A percentile compares a stretch with the other conserved stretches of the same genome.
Conservation (phyloP, 2,329 filamentous ascomycete genomes). For the Beauveria caledonica region DNA sequence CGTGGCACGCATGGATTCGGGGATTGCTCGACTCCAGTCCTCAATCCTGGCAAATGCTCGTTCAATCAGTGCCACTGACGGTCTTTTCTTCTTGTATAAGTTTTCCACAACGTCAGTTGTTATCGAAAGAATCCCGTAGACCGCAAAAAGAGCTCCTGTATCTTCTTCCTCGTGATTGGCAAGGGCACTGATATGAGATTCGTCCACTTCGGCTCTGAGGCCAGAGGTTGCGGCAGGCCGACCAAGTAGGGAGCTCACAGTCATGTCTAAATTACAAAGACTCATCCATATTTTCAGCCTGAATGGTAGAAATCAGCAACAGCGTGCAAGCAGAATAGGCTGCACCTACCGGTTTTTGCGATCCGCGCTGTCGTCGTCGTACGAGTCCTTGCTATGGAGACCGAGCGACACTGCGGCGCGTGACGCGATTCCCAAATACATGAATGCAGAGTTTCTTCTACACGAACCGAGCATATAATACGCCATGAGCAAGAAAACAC, state of each 20-base stretch:
- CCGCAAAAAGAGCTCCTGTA: slow-evolving; percentile 20
- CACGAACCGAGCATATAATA: slow-evolving; percentile 53
- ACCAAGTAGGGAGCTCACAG: slow-evolving; percentile 30
- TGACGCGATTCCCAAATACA: slow-evolving; percentile 53
- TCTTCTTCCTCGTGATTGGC: slow-evolving; percentile 14
- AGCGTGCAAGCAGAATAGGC: neutral
- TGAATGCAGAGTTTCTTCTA: slow-evolving; percentile 51
- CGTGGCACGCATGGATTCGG: slow-evolving; percentile 23
- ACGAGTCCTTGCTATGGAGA: slow-evolving; percentile 35
- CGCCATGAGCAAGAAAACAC: slow-evolving; percentile 46
- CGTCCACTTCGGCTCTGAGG: slow-evolving; percentile 21
- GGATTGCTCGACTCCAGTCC: slow-evolving; percentile 37
- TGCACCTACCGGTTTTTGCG: slow-evolving; percentile 18
- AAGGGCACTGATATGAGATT: slow-evolving; percentile 18
- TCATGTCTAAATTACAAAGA: slow-evolving; percentile 29
- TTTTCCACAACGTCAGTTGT: slow-evolving; percentile 34
- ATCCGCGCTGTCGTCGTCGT: slow-evolving; percentile 14
- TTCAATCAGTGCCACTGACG: slow-evolving; percentile 27
- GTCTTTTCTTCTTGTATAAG: slow-evolving; percentile 31
- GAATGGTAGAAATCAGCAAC: too few species aligned
- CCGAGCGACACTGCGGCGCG: slow-evolving; percentile 50
- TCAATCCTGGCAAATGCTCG: slow-evolving; percentile 33
- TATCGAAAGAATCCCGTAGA: slow-evolving; percentile 34
- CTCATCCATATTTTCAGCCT: slow-evolving; percentile 30
- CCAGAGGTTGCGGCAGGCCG: slow-evolving; percentile 28